Evolutionary conservation across 1,284 basidiomycete species (phyloP).

Genomic region (Ustilago lituana): DNA sequence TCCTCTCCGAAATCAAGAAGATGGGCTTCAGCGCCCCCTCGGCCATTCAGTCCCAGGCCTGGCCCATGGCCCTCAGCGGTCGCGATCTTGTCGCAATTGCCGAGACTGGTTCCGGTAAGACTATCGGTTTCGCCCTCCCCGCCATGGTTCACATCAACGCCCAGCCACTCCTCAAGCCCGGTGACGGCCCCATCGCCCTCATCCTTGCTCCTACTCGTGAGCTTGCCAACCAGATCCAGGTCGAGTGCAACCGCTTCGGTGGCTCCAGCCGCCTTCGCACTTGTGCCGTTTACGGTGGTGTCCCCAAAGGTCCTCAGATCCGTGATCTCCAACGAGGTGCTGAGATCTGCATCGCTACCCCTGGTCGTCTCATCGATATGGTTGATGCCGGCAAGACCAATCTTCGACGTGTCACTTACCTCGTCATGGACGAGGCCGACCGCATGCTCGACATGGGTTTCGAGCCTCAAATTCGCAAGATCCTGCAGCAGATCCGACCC

Average conservation of each 20-base stretch:
- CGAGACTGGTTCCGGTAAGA: constrained; percentile 72
- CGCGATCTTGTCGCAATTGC: constrained; percentile 96
- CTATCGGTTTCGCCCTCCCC: constrained; percentile 95
- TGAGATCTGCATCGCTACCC: constrained; percentile 91
- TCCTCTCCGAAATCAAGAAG: constrained; percentile 89
- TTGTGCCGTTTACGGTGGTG: constrained; percentile 97
- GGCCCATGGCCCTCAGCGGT: constrained; percentile 95
- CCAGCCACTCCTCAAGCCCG: constrained; percentile 91
- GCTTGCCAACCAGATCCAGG: constrained; percentile 97
- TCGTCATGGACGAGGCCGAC: constrained; percentile 99
- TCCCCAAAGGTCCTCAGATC: constrained; percentile 97
- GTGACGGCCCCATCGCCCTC: constrained; percentile 95
- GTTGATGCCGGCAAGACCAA: constrained; percentile 95
- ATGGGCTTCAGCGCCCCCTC: constrained; percentile 91
- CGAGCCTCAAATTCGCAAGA: constrained; percentile 99
- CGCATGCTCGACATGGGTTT: constrained; percentile 99
- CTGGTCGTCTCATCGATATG: constrained; percentile 79
- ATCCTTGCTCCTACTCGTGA: constrained; percentile 97
- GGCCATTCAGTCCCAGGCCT: constrained; percentile 96
- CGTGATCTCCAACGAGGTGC: constrained; percentile 95
- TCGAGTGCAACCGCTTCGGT: constrained; percentile 98
- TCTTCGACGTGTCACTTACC: constrained; percentile 91
- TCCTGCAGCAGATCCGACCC: constrained; percentile 93
- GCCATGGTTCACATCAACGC: constrained; percentile 99
- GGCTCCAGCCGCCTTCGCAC: constrained; percentile 96